These are phyloP conservation scores for Ramalina intermedia DNA, from an alignment of 495 filamentous ascomycete genomes.

Conservation along the genomic window DNA sequence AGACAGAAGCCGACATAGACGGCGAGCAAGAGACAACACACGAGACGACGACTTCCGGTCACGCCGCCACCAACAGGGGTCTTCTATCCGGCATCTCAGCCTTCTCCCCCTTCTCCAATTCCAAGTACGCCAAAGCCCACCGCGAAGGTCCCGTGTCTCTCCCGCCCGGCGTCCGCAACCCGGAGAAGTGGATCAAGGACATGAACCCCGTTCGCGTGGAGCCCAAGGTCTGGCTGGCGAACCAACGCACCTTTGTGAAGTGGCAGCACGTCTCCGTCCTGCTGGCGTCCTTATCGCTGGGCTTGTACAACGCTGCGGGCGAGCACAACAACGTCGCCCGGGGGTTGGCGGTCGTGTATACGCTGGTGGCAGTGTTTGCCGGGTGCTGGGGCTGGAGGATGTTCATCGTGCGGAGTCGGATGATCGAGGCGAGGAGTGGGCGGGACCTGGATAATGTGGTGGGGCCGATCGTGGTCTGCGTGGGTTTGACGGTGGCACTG, in stretches of 20 bases:
- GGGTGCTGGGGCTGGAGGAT: conserved; percentile 79
- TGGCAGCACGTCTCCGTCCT: conserved; percentile 91
- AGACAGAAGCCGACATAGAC: conserved; percentile 27
- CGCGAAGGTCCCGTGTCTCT: conserved; percentile 30
- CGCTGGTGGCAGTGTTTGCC: conserved; percentile 65
- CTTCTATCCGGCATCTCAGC: conserved; percentile 32
- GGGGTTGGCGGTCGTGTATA: conserved; percentile 65
- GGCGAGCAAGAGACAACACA: conserved; percentile 7
- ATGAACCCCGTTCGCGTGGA: conserved; percentile 79
- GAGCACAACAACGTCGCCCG: conserved; percentile 55
- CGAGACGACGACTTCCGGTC: conserved; percentile 15
- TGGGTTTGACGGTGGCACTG: conserved; percentile 63
- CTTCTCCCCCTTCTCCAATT: conserved; percentile 61
- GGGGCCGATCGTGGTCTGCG: conserved; percentile 71
- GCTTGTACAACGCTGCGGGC: conserved; percentile 75
- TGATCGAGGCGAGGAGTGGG: conserved; percentile 74
- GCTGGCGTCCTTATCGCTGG: conserved; percentile 66
- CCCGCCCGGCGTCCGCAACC: conserved; percentile 75
- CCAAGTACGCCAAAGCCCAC: conserved; percentile 49
- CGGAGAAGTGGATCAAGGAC: conserved; percentile 81
- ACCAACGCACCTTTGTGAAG: conserved; percentile 90
- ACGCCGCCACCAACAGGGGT: conserved; percentile 9
- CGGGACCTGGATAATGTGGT: conserved; percentile 81
- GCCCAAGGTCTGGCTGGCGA: conserved; percentile 96
- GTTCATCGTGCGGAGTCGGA: conserved; percentile 54